Evolutionary conservation across 768 basidiomycete species (phyloP).

Genomic region (Boletus patriciae): DNA sequence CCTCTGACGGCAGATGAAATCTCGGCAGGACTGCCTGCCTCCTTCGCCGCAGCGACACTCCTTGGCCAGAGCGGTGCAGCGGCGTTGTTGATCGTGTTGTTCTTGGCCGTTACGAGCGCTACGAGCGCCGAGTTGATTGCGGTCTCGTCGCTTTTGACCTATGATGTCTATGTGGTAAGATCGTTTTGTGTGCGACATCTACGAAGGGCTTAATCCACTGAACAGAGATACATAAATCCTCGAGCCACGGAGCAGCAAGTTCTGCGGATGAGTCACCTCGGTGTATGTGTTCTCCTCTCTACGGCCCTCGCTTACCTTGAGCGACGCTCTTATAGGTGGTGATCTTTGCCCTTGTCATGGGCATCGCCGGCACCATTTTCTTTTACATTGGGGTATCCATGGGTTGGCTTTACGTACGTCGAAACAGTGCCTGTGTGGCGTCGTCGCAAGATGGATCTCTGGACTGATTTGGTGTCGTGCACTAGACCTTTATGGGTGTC

Average conservation of each 20-base stretch:
- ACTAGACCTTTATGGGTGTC: conserved; percentile 84
- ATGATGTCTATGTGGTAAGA: conserved; percentile 77
- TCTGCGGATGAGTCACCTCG: conserved; percentile 63
- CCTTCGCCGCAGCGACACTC: conserved; percentile 80
- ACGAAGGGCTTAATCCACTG: neutral
- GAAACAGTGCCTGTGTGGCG: neutral
- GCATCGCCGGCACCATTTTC: conserved; percentile 81
- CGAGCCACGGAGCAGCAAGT: conserved; percentile 74
- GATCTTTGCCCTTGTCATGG: conserved; percentile 75
- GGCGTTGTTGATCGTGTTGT: conserved; percentile 76
- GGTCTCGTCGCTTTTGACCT: conserved; percentile 79
- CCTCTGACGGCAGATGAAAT: conserved; percentile 60
- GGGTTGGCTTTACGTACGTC: conserved; percentile 87
- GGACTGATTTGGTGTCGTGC: neutral
- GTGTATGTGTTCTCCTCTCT: conserved; percentile 40
- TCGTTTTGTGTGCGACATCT: neutral
- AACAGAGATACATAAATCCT: conserved; percentile 76
- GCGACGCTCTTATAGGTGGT: conserved; percentile 46
- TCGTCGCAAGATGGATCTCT: neutral
- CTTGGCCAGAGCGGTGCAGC: conserved; percentile 79
- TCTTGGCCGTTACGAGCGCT: conserved; percentile 84
- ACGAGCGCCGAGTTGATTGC: conserved; percentile 91
- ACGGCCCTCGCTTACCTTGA: neutral
- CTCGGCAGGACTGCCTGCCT: conserved; percentile 84
- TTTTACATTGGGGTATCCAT: conserved; percentile 89